phyloP scores from a whole-genome alignment of 805 yeast genomes.

The Candida andamanensis region DNA sequence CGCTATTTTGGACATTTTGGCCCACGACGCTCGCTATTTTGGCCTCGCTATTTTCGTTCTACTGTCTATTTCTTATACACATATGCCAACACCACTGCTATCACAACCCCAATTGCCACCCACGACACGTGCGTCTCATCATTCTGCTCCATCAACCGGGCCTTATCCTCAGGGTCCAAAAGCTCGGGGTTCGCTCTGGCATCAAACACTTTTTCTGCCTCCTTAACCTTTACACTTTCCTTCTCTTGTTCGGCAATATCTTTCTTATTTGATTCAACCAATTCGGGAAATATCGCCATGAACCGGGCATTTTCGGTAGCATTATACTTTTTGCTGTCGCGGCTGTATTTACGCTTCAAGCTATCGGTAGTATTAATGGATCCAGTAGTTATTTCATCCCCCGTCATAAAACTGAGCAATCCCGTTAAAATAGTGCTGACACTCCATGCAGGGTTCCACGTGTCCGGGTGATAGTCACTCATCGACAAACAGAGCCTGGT shows the following conservation, averaged over 20 bases:
- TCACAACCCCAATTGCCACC: constrained; percentile 24
- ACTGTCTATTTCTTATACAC: too few relatives aligned
- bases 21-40: too few relatives aligned
- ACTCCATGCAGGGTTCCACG: constrained; percentile 97
- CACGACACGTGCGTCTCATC: constrained; percentile 6
- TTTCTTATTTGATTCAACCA: constrained; percentile 39
- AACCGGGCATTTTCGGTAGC: constrained; percentile 53
- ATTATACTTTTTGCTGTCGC: constrained; percentile 57
- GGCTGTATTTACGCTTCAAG: constrained; percentile 54
- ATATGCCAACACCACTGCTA: constrained; percentile 27
- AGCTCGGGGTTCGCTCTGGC: constrained; percentile 30
- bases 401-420: constrained; percentile 85
- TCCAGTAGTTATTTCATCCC: constrained; percentile 81
- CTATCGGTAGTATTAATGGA: constrained; percentile 61
- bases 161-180: constrained; percentile 67
- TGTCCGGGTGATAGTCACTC: constrained; percentile 91
- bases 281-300: constrained; percentile 62
- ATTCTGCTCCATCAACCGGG: constrained; percentile 28
- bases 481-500: constrained; percentile 83
- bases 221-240: constrained; percentile 9
- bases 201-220: constrained; percentile 13
- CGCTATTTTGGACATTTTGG: too few relatives aligned
- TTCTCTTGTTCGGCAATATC: constrained; percentile 22
- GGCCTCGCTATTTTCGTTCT: too few relatives aligned
- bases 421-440: constrained; percentile 87